phyloP scores from a whole-genome alignment of 2,329 filamentous ascomycete species.

The Fusarium heterosporum region DNA sequence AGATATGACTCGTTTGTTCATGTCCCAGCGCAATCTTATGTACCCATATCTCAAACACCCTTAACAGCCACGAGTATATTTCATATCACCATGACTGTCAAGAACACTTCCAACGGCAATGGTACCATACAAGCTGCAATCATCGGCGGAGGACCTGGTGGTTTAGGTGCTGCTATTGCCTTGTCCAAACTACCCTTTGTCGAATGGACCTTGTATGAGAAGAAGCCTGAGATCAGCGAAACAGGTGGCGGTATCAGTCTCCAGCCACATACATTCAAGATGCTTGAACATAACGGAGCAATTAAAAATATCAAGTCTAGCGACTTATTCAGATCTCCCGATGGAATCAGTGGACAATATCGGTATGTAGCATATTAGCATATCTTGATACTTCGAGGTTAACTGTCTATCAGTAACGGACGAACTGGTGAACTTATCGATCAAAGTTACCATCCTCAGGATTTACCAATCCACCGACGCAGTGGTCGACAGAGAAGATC shows the following conservation, averaged over 20 bases:
- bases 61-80: background rate
- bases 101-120: conserved; percentile 28
- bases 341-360: conserved; percentile 44
- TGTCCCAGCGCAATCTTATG: background rate
- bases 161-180: conserved; percentile 50
- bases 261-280: conserved; percentile 52
- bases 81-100: conserved; percentile 31
- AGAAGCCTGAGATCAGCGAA: conserved; percentile 53
- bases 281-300: conserved; percentile 50
- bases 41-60: background rate
- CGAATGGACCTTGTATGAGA: conserved; percentile 53
- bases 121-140: conserved; percentile 41
- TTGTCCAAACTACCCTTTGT: conserved; percentile 47
- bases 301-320: conserved; percentile 47
- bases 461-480: conserved; percentile 43
- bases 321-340: conserved; percentile 48
- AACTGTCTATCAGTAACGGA: conserved; percentile 45
- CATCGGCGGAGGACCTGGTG: conserved; percentile 48
- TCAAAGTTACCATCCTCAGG: conserved; percentile 33
- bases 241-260: conserved; percentile 54
- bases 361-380: conserved; percentile 24
- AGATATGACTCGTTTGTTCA: background rate
- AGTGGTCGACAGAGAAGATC: conserved; percentile 50
- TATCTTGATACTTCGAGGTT: accelerated
- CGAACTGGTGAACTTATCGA: conserved; percentile 48